Evolutionary conservation across 2,329 filamentous ascomycete genomes (phyloP).

Genomic region (Rhynchosporium secalis): DNA sequence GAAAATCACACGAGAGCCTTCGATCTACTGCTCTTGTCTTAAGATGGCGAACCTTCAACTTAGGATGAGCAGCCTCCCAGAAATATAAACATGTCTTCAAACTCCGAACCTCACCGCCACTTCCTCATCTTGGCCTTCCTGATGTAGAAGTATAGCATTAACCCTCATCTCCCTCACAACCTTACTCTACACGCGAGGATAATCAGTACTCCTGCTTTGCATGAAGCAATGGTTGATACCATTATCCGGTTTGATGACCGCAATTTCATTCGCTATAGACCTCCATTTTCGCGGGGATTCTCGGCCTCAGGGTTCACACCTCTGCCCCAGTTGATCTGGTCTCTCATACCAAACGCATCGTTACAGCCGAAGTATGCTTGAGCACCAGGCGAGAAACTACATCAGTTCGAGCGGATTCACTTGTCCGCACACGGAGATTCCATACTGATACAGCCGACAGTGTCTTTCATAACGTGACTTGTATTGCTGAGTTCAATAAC

Average conservation of each 20-base stretch:
- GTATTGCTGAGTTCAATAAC: constrained; percentile 18
- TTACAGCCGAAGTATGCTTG: constrained; percentile 15
- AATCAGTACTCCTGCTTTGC: constrained; percentile 9
- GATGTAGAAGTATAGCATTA: constrained; percentile 13
- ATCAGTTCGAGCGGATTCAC: constrained; percentile 7
- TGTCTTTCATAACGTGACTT: constrained; percentile 14
- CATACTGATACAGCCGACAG: constrained; percentile 11
- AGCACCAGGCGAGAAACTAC: constrained; percentile 11
- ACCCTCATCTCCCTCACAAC: constrained; percentile 14
- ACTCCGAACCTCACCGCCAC: constrained; percentile 13
- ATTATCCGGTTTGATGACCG: constrained; percentile 11
- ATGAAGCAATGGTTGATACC: constrained; percentile 17
- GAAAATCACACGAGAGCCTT: too few relatives aligned
- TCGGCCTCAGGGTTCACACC: neutral
- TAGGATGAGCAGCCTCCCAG: constrained; percentile 11
- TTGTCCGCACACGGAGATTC: constrained; percentile 18
- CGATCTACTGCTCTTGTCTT: neutral
- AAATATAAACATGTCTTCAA: constrained; percentile 17
- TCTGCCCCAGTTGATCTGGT: neutral
- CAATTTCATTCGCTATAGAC: constrained; percentile 14
- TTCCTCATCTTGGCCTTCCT: neutral
- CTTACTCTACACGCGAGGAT: constrained; percentile 1
- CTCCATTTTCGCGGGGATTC: neutral
- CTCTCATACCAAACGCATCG: constrained; percentile 4
- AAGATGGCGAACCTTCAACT: constrained; percentile 4